Base-by-base conservation (phyloP, 768 basidiomycete genomes). In the Steccherinum ochraceum region DNA sequence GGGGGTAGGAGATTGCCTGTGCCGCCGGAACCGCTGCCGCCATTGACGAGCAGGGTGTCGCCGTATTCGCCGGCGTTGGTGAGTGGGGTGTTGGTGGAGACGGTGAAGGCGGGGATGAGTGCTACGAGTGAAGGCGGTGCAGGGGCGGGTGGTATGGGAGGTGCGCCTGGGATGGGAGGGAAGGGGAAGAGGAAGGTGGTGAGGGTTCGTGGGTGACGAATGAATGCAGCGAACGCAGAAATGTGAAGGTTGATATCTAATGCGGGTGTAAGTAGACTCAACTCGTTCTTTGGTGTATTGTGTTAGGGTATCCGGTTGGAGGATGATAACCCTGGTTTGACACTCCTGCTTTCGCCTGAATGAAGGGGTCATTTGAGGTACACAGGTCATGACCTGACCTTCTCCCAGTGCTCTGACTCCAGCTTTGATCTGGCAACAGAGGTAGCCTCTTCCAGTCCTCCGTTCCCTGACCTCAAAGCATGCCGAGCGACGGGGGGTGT, bases 81-180 rank as follows among this genome's bases (percentile, higher is more conserved):
- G 27, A 76, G 83, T 0, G 90, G 90, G 4, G 79, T 92, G 41
- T 76, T 93, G 26, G 73, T 95, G 27, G 86, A 92, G 35, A 81
- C 89, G 0, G 78, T 93, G 35, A 93, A 92, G 66, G 87, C 90
- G 0, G 91, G 90, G 1, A 83, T 93, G 80, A 89, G 76, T 58
- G 77, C 83, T 25, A 71, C 69, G 51, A n/a, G n/a, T n/a, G 80
- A 84, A 50, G 69, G 61, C 1, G 61, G 64, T 12, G 61, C 64
- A 13, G 77, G 75, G 45, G n/a, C n/a, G n/a, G n/a, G n/a, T n/a
- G n/a, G n/a, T n/a, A n/a, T n/a, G n/a, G n/a, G n/a, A n/a, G n/a
- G n/a, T n/a, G 68, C 70, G 40, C 67, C 72, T 12, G 59, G 57
- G 0, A 47, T 54, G n/a, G 61, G 63, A 2, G 75, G 80, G 63